Percentiles rank a stretch among this genome's conserved stretches.
Evolutionary conservation across 2,329 filamentous ascomycete genomes (phyloP).

Genomic region (Neonectria ditissima): DNA sequence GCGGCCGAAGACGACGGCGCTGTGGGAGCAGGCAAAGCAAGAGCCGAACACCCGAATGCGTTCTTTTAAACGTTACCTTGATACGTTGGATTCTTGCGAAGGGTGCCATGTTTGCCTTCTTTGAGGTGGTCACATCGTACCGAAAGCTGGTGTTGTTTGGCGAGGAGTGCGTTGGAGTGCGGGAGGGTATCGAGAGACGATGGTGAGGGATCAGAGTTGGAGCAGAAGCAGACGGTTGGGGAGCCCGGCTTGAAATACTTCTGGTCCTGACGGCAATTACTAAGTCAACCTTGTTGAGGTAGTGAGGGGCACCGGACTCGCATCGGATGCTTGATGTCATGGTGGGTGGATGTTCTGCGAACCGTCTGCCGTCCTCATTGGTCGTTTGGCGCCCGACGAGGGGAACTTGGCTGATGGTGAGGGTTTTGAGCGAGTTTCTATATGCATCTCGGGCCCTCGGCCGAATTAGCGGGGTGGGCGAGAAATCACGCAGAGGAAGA

Average conservation of each 20-base stretch:
- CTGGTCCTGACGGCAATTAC: neutral
- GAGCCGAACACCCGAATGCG: slow-evolving; percentile 60
- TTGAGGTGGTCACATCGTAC: slow-evolving; percentile 45
- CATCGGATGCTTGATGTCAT: slow-evolving; percentile 37
- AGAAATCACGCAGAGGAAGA: neutral
- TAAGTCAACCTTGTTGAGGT: slow-evolving; percentile 12
- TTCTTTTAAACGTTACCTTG: slow-evolving; percentile 61
- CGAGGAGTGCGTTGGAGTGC: neutral
- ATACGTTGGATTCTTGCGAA: slow-evolving; percentile 48
- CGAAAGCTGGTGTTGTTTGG: slow-evolving; percentile 24
- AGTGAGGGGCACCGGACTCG: slow-evolving; percentile 35
- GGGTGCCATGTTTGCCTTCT: slow-evolving; percentile 39
- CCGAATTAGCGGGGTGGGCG: slow-evolving; percentile 15
- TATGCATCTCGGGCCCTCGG: neutral
- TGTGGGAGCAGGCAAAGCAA: slow-evolving; percentile 26
- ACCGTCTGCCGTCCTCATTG: slow-evolving; percentile 30
- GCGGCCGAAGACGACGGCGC: slow-evolving; percentile 9
- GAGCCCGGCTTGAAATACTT: slow-evolving; percentile 11
- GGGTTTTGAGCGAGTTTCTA: slow-evolving; percentile 10
- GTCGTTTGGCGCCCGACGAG: slow-evolving; percentile 25
- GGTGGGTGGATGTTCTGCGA: slow-evolving; percentile 26
- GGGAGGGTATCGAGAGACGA: neutral
- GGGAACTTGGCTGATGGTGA: slow-evolving; percentile 22
- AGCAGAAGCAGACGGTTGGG: neutral
- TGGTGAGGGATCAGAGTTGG: neutral